Percentiles rank a stretch among this genome's conserved stretches.
Conservation (phyloP, 306 rosid species). For the Fragaria nilgerrensis region DNA sequence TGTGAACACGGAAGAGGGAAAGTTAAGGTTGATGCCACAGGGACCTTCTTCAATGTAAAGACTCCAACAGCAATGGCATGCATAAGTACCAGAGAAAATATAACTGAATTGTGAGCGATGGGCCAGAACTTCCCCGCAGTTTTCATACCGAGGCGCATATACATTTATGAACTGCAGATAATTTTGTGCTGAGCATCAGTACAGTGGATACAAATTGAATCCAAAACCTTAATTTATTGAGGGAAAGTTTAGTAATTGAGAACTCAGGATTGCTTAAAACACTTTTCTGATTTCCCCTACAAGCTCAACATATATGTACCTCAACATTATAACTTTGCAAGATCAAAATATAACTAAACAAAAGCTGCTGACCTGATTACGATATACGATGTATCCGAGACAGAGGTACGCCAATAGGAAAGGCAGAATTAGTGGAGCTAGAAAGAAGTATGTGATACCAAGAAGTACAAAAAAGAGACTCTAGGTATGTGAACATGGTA, state of each 20-base stretch:
- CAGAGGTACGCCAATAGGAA: slow-evolving; percentile 77
- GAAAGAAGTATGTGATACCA: slow-evolving; percentile 83
- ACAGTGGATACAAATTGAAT: slow-evolving; percentile 10
- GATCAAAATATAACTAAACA: not conserved
- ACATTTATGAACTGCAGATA: slow-evolving; percentile 76
- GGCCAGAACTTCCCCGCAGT: slow-evolving; percentile 97
- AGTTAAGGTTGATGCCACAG: slow-evolving; percentile 40
- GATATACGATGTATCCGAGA: slow-evolving; percentile 69
- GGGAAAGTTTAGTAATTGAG: not conserved
- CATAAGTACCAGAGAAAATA: slow-evolving; percentile 90
- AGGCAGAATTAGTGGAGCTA: slow-evolving; percentile 93
- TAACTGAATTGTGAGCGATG: slow-evolving; percentile 67
- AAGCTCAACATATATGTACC: not conserved
- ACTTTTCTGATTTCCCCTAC: no score
- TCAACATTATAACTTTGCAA: not conserved
- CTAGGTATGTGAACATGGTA: slow-evolving; percentile 71
- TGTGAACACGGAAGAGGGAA: slow-evolving; percentile 83
- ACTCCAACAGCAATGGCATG: slow-evolving; percentile 91
- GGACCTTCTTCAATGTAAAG: slow-evolving; percentile 65
- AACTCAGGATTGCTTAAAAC: not conserved
- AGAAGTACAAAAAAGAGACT: slow-evolving; percentile 89
- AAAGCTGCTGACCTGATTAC: slow-evolving; percentile 69
- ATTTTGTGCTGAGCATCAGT: slow-evolving; percentile 27
- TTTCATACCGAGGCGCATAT: slow-evolving; percentile 68
- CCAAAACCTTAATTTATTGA: not conserved